phyloP scores from a whole-genome alignment of 1,139 yeast genomes.

The Lodderomyces jiufengensis region DNA sequence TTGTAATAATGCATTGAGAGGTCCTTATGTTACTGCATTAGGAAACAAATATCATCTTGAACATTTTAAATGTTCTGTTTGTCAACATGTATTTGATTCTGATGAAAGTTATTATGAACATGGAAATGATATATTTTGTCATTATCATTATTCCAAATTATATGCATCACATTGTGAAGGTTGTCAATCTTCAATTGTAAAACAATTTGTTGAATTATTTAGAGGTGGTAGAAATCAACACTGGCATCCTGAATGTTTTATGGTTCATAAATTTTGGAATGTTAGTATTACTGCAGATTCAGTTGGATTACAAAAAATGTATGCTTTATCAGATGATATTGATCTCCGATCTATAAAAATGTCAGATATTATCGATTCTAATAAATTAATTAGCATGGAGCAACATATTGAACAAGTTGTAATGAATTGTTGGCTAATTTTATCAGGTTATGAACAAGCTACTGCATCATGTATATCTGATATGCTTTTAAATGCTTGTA shows the following conservation, averaged over 20 bases:
- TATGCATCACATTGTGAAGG: slow-evolving; percentile 93
- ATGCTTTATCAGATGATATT: slow-evolving; percentile 15
- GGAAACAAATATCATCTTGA: slow-evolving; percentile 92
- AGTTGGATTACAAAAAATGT: slow-evolving; percentile 46
- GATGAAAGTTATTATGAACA: slow-evolving; percentile 94
- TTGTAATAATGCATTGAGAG: slow-evolving; percentile 83
- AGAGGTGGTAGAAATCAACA: slow-evolving; percentile 93
- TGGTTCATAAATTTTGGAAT: slow-evolving; percentile 97
- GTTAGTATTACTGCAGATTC: slow-evolving; percentile 69
- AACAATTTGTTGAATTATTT: slow-evolving; percentile 89
- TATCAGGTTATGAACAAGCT: slow-evolving; percentile 89
- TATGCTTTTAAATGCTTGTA: slow-evolving; percentile 84
- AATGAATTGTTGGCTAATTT: slow-evolving; percentile 79
- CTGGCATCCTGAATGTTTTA: slow-evolving; percentile 99
- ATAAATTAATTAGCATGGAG: slow-evolving; percentile 56
- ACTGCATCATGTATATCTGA: slow-evolving; percentile 89
- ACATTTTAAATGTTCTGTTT: slow-evolving; percentile 89
- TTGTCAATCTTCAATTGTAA: slow-evolving; percentile 84
- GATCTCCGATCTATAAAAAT: slow-evolving; percentile 11
- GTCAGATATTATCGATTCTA: slow-evolving; percentile 36
- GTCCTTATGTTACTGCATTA: slow-evolving; percentile 91
- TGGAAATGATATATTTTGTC: slow-evolving; percentile 79
- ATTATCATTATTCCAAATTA: slow-evolving; percentile 80
- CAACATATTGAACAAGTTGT: slow-evolving; percentile 64
- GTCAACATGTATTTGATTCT: slow-evolving; percentile 83